These are phyloP conservation scores for Russula abietina DNA, from an alignment of 768 basidiomycete genomes.

Conservation along the genomic window DNA sequence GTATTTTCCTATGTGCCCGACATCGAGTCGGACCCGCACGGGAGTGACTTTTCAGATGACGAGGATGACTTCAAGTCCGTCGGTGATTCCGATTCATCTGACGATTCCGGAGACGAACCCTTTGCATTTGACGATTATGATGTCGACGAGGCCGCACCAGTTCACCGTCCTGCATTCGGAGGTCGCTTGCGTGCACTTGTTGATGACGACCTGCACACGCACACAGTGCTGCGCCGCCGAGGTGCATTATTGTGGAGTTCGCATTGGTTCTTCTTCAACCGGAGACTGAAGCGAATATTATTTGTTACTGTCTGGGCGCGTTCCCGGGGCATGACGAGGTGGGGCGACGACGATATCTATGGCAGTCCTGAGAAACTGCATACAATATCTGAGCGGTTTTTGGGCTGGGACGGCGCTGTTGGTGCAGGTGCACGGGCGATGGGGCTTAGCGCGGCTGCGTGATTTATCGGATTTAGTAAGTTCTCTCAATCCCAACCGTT, in stretches of 20 bases:
- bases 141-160: constrained; percentile 45
- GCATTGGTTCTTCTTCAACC: constrained; percentile 95
- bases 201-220: constrained; percentile 36
- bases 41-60: constrained; percentile 71
- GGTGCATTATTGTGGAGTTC: constrained; percentile 92
- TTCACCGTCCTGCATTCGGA: constrained; percentile 24
- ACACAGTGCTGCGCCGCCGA: constrained; percentile 48
- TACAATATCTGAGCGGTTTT: constrained; percentile 50
- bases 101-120: constrained; percentile 60
- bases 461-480: constrained; percentile 14
- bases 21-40: constrained; percentile 91
- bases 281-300: constrained; percentile 84
- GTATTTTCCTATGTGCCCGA: constrained; percentile 94
- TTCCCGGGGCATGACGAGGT: constrained; percentile 51
- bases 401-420: constrained; percentile 70
- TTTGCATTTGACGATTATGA: constrained; percentile 83
- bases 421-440: constrained; percentile 82
- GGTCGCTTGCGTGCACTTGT: constrained; percentile 28
- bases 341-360: constrained; percentile 35
- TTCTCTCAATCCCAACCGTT: background rate
- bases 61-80: constrained; percentile 66
- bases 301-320: constrained; percentile 92
- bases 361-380: constrained; percentile 28
- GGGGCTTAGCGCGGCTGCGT: constrained; percentile 44
- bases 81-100: constrained; percentile 58